phyloP scores from a whole-genome alignment of 148 eudicot species.

The Persicaria tinctoria region DNA sequence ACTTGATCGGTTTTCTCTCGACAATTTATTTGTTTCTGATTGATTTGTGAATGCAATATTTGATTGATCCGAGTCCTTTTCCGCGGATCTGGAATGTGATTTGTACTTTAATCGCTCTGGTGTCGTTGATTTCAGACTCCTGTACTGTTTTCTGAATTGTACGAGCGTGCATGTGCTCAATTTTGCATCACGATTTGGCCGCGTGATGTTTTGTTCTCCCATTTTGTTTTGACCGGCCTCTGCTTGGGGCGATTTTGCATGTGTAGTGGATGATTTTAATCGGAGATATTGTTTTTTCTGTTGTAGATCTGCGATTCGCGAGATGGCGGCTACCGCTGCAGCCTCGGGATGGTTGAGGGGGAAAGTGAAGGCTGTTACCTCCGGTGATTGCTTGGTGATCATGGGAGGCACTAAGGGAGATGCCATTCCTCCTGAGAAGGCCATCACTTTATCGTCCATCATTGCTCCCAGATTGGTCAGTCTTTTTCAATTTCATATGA shows the following conservation, averaged over 20 bases:
- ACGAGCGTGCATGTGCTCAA: constrained; percentile 7
- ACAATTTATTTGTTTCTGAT: too few relatives aligned
- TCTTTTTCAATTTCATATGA: not conserved
- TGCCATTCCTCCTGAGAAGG: constrained; percentile 66
- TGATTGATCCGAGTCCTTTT: too few relatives aligned
- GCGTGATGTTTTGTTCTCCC: not conserved
- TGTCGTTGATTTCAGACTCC: too few relatives aligned
- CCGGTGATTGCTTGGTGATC: constrained; percentile 86
- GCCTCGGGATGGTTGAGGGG: constrained; percentile 73
- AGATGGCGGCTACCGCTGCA: constrained; percentile 58
- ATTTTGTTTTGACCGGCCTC: not conserved
- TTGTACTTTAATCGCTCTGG: too few relatives aligned
- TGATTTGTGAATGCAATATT: too few relatives aligned
- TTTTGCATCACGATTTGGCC: not conserved
- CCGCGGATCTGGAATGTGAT: too few relatives aligned
- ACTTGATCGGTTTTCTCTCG: too few relatives aligned
- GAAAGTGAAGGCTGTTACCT: constrained; percentile 84
- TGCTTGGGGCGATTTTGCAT: constrained; percentile 8
- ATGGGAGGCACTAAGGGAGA: constrained; percentile 62
- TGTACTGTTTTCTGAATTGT: not conserved
- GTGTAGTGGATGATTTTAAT: not conserved
- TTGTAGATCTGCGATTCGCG: constrained; percentile 21
- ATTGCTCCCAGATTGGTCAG: constrained; percentile 83
- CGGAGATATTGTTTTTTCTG: not conserved
- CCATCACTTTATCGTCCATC: constrained; percentile 69